Conservation (phyloP, 192 early-diverging fungal species). For the Entomortierella beljakovae region DNA sequence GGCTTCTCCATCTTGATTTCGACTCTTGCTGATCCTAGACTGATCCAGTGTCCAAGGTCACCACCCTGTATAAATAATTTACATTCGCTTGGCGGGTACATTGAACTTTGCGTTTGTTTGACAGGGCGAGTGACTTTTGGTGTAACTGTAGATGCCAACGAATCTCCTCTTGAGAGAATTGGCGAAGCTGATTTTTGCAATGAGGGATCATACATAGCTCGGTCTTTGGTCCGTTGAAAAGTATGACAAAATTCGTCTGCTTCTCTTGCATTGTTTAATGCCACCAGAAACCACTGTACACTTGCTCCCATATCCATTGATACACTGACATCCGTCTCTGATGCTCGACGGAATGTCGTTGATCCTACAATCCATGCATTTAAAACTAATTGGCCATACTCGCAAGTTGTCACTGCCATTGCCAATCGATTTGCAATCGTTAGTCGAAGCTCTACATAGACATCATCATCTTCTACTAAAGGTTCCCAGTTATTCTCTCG, state of each 20-base stretch:
- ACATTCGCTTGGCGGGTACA: constrained; percentile 57
- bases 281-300: constrained; percentile 63
- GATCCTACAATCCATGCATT: constrained; percentile 65
- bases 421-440: constrained; percentile 53
- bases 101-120: constrained; percentile 39
- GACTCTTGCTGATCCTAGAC: constrained; percentile 56
- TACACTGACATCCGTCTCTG: constrained; percentile 60
- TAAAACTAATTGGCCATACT: constrained; percentile 55
- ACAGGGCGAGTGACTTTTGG: constrained; percentile 25
- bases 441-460: constrained; percentile 58
- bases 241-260: constrained; percentile 48
- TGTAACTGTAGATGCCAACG: constrained; percentile 39
- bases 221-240: constrained; percentile 54
- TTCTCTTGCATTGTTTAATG: constrained; percentile 44
- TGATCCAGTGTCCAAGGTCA: constrained; percentile 65
- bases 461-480: constrained; percentile 57
- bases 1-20: constrained; percentile 63
- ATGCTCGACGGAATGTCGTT: constrained; percentile 56
- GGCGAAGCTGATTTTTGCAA: constrained; percentile 30
- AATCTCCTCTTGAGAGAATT: constrained; percentile 42
- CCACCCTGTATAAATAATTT: constrained; percentile 61
- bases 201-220: constrained; percentile 45
- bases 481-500: constrained; percentile 62
- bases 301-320: constrained; percentile 59
- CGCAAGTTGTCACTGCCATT: constrained; percentile 56